phyloP scores from a whole-genome alignment of 768 basidiomycete species.

The Mrakia gelida region DNA sequence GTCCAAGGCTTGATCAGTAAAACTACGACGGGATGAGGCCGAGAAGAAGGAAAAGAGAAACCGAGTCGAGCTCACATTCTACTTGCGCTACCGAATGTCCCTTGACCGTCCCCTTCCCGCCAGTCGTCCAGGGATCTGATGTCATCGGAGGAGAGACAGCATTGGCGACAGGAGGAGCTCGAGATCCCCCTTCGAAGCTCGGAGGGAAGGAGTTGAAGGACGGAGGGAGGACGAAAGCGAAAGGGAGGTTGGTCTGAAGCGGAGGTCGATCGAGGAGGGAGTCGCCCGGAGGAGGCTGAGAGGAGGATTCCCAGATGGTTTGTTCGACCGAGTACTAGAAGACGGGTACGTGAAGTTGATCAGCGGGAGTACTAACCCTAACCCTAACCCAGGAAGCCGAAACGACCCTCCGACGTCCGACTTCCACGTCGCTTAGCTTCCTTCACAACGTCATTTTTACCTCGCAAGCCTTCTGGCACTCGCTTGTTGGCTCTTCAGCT shows the following conservation, averaged over 20 bases:
- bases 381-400: no score
- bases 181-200: background rate
- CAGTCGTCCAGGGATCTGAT: background rate
- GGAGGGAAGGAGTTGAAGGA: background rate
- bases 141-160: background rate
- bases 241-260: background rate
- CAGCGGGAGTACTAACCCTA: no score
- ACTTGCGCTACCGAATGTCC: background rate
- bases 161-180: background rate
- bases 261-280: background rate
- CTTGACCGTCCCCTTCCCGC: background rate
- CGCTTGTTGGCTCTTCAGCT: no score
- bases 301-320: background rate
- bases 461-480: no score
- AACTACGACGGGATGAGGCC: background rate
- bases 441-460: no score
- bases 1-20: no score
- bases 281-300: background rate
- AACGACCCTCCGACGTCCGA: no score
- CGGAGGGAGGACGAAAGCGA: slow-evolving; percentile 4
- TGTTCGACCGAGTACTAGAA: background rate
- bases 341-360: background rate
- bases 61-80: background rate
- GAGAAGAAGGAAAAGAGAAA: background rate
- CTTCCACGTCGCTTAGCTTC: no score